Base-by-base conservation (phyloP, 352 stramenopile genomes). In the Blastocystis sp. region DNA sequence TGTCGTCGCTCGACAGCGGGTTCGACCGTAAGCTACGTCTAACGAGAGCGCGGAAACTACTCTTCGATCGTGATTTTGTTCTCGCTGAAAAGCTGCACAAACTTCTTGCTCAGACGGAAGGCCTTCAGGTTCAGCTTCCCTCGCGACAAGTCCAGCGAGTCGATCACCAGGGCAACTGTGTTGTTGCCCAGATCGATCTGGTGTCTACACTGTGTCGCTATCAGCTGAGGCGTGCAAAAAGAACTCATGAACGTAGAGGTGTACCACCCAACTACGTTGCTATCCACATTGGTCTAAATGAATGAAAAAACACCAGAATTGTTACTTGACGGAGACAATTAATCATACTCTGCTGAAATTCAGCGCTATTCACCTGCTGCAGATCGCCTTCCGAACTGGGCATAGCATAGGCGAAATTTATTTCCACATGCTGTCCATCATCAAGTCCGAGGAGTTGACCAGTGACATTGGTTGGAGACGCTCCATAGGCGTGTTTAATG, bases 221-320 rank as follows among this genome's bases (percentile, higher is more conserved):
- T 62, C 59, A 88, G 24, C 64, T 88, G 39, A 18, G 34, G 76
- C 11, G 76, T 50, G 50, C 13, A 88, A 59, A 88, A 88, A 6
- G 76, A 88, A 62, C 64, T 88, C 64, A 88, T 76, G 64, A 76
- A 88, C 20, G 76, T 76, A 45, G 76, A 88, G 4, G 59, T 76
- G 30, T 88, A 88, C 76, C 76, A 88, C 30, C 76, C 76, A 24
- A 88, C 76, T 24, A 76, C 64, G 6, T 55, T 39, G n/a, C 37
- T 88, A 76, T 88, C 76, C 16, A 88, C 26, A 18, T 66, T 66
- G n/a, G 56, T 81, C 70, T 81, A 76, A n/a, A 56, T 11, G 26
- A 41, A 62, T 66, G 20, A 64, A 8, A 5, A 59, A 47, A 65
- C 13, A n/a, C 70, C 4, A 5, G 18, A 63, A 37, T 24, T 11